phyloP scores from a whole-genome alignment of 2,329 filamentous ascomycete species.

The Fusarium albidum region DNA sequence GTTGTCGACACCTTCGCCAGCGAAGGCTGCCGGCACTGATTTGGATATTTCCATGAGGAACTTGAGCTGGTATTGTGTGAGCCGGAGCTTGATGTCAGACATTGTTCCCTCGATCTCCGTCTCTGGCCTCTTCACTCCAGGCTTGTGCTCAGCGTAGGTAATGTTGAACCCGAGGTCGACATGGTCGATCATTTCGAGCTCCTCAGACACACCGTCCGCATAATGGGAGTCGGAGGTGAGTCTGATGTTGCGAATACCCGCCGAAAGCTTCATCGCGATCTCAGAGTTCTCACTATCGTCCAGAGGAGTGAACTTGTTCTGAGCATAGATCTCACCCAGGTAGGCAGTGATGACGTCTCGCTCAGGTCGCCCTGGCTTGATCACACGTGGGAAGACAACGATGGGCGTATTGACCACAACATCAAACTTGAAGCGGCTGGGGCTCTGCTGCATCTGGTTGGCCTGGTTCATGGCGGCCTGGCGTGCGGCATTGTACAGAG shows the following conservation, averaged over 20 bases:
- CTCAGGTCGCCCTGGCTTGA: slow-evolving; percentile 72
- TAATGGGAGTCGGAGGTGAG: slow-evolving; percentile 92
- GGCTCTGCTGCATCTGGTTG: slow-evolving; percentile 89
- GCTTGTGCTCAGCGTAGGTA: slow-evolving; percentile 86
- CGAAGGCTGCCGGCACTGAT: slow-evolving; percentile 88
- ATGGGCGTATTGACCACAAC: slow-evolving; percentile 95
- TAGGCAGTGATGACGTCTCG: slow-evolving; percentile 91
- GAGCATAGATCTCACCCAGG: slow-evolving; percentile 95
- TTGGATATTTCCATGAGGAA: slow-evolving; percentile 88
- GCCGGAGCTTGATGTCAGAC: slow-evolving; percentile 88
- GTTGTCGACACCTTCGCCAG: slow-evolving; percentile 69
- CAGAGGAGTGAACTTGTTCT: slow-evolving; percentile 88
- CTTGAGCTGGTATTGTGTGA: slow-evolving; percentile 91
- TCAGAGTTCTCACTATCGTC: slow-evolving; percentile 78
- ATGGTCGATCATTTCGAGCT: slow-evolving; percentile 95
- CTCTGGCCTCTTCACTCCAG: slow-evolving; percentile 82
- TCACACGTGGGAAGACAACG: slow-evolving; percentile 86
- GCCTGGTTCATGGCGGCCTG: slow-evolving; percentile 95
- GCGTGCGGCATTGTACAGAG: slow-evolving; percentile 95
- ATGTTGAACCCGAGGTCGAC: slow-evolving; percentile 94
- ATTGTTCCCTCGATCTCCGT: slow-evolving; percentile 90
- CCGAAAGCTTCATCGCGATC: slow-evolving; percentile 87
- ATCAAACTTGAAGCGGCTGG: slow-evolving; percentile 92
- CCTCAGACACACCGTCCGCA: slow-evolving; percentile 73
- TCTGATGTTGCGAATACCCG: slow-evolving; percentile 90